A percentile compares a stretch with the other conserved stretches of the same genome.
phyloP scores from a whole-genome alignment of 805 yeast species.

The Naumovozyma castellii region DNA sequence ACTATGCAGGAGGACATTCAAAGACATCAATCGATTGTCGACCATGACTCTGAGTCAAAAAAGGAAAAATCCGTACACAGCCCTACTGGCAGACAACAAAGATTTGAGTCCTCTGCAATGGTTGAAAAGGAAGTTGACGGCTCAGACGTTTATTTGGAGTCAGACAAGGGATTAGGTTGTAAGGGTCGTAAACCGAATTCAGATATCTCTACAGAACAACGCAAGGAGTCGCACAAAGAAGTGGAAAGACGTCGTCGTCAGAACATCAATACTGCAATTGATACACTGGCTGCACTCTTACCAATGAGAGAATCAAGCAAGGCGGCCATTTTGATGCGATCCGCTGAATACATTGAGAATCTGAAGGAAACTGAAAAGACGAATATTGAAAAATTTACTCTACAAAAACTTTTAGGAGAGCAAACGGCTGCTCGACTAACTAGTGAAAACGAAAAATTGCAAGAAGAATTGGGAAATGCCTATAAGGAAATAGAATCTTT shows the following conservation, averaged over 20 bases:
- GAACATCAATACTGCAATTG: slow-evolving; percentile 78
- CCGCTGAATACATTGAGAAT: slow-evolving; percentile 83
- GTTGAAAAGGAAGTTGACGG: neutral
- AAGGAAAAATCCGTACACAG: no score
- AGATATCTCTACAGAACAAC: slow-evolving; percentile 33
- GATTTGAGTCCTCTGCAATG: neutral
- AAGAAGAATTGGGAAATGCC: slow-evolving; percentile 80
- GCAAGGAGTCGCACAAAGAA: slow-evolving; percentile 89
- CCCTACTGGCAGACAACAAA: neutral
- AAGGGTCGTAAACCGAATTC: slow-evolving; percentile 26
- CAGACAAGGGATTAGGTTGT: slow-evolving; percentile 7
- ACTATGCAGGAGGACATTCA: neutral
- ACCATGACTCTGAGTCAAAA: no score
- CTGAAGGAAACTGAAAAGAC: slow-evolving; percentile 83
- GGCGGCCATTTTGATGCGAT: slow-evolving; percentile 78
- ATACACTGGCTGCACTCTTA: slow-evolving; percentile 62
- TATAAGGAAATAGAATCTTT: slow-evolving; percentile 85
- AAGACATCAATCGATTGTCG: neutral
- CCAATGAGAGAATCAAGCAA: slow-evolving; percentile 77
- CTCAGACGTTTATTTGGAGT: neutral
- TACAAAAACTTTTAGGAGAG: slow-evolving; percentile 84
- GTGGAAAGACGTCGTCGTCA: slow-evolving; percentile 91
- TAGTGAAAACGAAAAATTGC: slow-evolving; percentile 78
- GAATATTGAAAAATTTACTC: slow-evolving; percentile 88
- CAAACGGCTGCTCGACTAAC: slow-evolving; percentile 83